Percentiles rank a stretch among this genome's conserved stretches.
Evolutionary conservation across 345 rosid genomes (phyloP).

Genomic region (Gossypium bickii): DNA sequence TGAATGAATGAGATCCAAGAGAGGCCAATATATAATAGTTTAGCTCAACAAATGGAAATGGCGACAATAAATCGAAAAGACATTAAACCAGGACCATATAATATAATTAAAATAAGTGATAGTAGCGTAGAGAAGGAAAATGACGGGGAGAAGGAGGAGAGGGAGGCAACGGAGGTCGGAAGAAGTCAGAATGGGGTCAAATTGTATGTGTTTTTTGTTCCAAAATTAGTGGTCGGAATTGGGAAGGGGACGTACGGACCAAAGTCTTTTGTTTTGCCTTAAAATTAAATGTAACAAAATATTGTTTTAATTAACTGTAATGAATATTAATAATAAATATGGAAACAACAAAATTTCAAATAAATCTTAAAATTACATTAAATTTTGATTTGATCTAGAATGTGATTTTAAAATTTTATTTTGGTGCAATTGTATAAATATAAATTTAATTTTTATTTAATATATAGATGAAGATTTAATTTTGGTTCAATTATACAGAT

Average conservation of each 20-base stretch:
- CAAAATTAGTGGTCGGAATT: background rate
- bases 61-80: background rate
- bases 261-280: too few species aligned
- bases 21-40: background rate
- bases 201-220: background rate
- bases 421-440: too few species aligned
- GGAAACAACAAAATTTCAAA: too few species aligned
- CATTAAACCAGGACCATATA: background rate
- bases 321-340: too few species aligned
- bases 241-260: background rate
- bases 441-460: too few species aligned
- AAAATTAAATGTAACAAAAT: too few species aligned
- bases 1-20: slow-evolving; percentile 1
- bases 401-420: too few species aligned
- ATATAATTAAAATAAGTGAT: background rate
- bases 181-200: background rate
- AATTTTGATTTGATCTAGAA: too few species aligned
- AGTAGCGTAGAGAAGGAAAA: background rate
- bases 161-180: background rate
- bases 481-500: too few species aligned
- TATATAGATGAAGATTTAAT: too few species aligned
- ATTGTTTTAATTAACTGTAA: too few species aligned
- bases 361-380: too few species aligned
- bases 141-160: background rate
- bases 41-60: background rate